These are phyloP conservation scores for Hemerocallis citrina DNA, from an alignment of 106 monocot species.

Conservation along the genomic window DNA sequence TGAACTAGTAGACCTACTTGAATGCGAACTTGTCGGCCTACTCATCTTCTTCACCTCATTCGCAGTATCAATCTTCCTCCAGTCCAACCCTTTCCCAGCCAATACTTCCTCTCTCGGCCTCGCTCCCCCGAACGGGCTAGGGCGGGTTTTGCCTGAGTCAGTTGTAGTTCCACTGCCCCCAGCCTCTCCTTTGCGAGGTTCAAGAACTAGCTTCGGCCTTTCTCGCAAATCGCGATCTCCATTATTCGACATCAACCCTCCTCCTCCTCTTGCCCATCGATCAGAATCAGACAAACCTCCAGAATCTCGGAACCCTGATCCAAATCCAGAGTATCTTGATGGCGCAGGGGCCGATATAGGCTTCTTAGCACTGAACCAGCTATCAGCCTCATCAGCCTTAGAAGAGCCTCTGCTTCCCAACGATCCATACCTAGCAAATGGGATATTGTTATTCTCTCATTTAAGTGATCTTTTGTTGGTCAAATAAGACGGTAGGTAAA, in stretches of 20 bases:
- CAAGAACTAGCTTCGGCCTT: conserved; percentile 62
- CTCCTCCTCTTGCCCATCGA: conserved; percentile 47
- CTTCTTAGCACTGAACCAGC: conserved; percentile 80
- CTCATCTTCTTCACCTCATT: conserved; percentile 43
- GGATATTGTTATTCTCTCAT: too few relatives aligned
- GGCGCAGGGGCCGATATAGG: conserved; percentile 13
- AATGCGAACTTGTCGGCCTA: conserved; percentile 73
- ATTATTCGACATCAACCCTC: conserved; percentile 20
- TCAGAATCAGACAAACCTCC: conserved; percentile 40
- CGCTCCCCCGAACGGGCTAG: conserved; percentile 77
- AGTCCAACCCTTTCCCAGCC: conserved; percentile 87
- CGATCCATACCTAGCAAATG: conserved; percentile 17
- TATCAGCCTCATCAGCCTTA: conserved; percentile 74
- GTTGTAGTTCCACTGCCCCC: conserved; percentile 4
- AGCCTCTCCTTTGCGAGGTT: conserved; percentile 46
- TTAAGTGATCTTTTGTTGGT: too few relatives aligned
- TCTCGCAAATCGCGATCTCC: conserved; percentile 37
- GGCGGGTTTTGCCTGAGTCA: conserved; percentile 19
- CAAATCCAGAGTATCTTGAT: conserved; percentile 28
- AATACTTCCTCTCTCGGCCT: conserved; percentile 88
- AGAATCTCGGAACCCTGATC: conserved; percentile 49
- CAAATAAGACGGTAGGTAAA: too few relatives aligned
- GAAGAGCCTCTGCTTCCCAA: conserved; percentile 36
- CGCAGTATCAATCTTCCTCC: conserved; percentile 76
- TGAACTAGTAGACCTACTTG: conserved; percentile 80